Base-by-base conservation (phyloP, 306 rosid genomes). In the Carpinus fangiana region DNA sequence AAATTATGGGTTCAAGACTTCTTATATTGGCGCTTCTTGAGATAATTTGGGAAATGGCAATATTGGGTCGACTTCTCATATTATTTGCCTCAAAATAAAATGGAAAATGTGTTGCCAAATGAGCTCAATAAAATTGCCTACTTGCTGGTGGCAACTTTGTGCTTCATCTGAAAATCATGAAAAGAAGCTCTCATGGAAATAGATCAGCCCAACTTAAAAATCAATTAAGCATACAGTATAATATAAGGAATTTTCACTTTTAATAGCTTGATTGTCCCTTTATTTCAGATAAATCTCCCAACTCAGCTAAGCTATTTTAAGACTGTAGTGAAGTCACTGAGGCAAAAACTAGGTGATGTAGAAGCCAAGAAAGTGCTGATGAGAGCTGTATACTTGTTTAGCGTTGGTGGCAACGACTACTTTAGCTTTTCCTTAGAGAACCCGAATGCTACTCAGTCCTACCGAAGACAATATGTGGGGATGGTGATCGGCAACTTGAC, bases 321-420 rank as follows among this genome's bases (percentile, higher is more conserved):
- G 77, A 74, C 70, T 8, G 83, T 71, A 9, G 77, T 34, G 82
- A 79, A 71, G 34, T 20, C 74, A 36, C 75, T 77, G 73, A 80
- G 65, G 66, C 14, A 47, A 7, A 41, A 76, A 48, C 57, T 88
- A 20, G 86, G 88, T 0, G 73, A 84, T 26, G 20, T 38, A 48
- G 78, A 73, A 80, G 86, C 82, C 70, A 65, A 72, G 34, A 59
- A 36, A 66, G 31, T 84, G 41, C 21, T 86, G 61, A 75, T 78
- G 4, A 73, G 67, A 51, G 83, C 81, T 36, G 86, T 88, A 0
- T 85, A 83, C 84, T 73, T 88, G 68, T 70, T 85, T 43, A 71
- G 83, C 48, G 66, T 76, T 20, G 88, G 89, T 52, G 66, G 65
- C 76, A 85, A 80, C n/a, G 91, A 88, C 43, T 88, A 86, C 31